Base-by-base conservation (phyloP, 2,329 filamentous ascomycete species). In the Neonectria faginata region DNA sequence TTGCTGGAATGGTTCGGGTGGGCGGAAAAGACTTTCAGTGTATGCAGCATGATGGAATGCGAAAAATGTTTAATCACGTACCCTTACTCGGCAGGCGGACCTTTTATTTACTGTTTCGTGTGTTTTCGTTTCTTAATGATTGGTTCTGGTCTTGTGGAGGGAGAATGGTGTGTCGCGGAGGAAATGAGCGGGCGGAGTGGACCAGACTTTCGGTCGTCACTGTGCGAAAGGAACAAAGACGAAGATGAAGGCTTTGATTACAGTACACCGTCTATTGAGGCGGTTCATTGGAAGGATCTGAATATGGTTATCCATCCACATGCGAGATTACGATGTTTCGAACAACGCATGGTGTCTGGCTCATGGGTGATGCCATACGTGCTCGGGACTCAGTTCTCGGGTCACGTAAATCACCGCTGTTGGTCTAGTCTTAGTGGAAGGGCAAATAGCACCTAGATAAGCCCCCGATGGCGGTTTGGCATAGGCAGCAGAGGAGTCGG, bases 21-120 rank as follows among this genome's bases (percentile, higher is more conserved):
- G 61, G 39, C 57, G 61, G 42, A 64, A 66, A 64, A 51, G 27
- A 60, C 42, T 41, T 25, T 60, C 27, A 62, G 59, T 68, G 57
- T 70, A 71, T 62, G 69, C 55, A 65, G 57, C 61, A 72, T 70
- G 68, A 71, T 64, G 67, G 63, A 64, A 69, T 68, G 62, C 59
- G 60, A 62, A 64, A 64, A 64, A 64, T 61, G 57, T 65, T 64
- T 73, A 70, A 72, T 72, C 39, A 64, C 59, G 29, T 51, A 50
- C 33, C 39, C 36, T 42, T 27, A 11, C 20, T 31, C 14, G 29
- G 41, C 51, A 56, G 25, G 41, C 16, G 16, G n/a, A 8, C 29
- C 57, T 25, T 31, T n/a, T 41, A 22, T 22, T 47, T 25, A 41
- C 25, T 14, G 42, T 10, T 54, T 47, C 50, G 20, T 5, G 9